Conservation (phyloP, 2,329 filamentous ascomycete genomes). For the Alternaria triticimaculans region DNA sequence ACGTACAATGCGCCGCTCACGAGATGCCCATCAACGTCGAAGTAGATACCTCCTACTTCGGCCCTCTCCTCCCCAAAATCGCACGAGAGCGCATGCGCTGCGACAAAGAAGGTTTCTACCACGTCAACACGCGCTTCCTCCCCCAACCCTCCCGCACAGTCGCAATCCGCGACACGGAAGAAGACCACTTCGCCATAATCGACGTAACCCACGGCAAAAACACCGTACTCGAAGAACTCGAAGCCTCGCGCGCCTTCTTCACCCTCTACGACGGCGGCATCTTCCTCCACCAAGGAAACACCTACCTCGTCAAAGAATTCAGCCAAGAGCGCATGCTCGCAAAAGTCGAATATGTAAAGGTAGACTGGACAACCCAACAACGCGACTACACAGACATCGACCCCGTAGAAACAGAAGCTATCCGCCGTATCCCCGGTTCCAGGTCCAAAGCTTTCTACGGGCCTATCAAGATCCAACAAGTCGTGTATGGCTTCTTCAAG, state of each 20-base stretch:
- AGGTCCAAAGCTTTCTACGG: slow-evolving; percentile 81
- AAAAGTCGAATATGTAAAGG: slow-evolving; percentile 84
- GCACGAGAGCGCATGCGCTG: slow-evolving; percentile 75
- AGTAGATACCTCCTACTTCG: slow-evolving; percentile 81
- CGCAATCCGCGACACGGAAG: slow-evolving; percentile 85
- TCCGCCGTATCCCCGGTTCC: slow-evolving; percentile 72
- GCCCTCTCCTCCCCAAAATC: slow-evolving; percentile 72
- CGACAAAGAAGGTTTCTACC: slow-evolving; percentile 83
- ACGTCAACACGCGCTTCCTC: slow-evolving; percentile 86
- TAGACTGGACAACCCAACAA: slow-evolving; percentile 94
- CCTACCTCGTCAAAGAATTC: slow-evolving; percentile 90
- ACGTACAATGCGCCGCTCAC: slow-evolving; percentile 92
- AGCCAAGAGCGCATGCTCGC: slow-evolving; percentile 80
- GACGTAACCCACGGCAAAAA: slow-evolving; percentile 86
- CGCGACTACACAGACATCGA: slow-evolving; percentile 95
- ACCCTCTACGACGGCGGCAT: slow-evolving; percentile 97
- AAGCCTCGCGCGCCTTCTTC: slow-evolving; percentile 92
- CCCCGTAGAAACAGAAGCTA: slow-evolving; percentile 87
- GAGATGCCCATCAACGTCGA: slow-evolving; percentile 89
- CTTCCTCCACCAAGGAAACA: slow-evolving; percentile 93
- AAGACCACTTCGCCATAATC: slow-evolving; percentile 92
- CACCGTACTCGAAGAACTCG: slow-evolving; percentile 90
- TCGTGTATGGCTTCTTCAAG: slow-evolving; percentile 97
- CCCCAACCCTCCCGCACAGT: slow-evolving; percentile 84
- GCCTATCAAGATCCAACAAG: slow-evolving; percentile 81